Conservation (phyloP, 257 asterid genomes). For the Fraxinus anomala region DNA sequence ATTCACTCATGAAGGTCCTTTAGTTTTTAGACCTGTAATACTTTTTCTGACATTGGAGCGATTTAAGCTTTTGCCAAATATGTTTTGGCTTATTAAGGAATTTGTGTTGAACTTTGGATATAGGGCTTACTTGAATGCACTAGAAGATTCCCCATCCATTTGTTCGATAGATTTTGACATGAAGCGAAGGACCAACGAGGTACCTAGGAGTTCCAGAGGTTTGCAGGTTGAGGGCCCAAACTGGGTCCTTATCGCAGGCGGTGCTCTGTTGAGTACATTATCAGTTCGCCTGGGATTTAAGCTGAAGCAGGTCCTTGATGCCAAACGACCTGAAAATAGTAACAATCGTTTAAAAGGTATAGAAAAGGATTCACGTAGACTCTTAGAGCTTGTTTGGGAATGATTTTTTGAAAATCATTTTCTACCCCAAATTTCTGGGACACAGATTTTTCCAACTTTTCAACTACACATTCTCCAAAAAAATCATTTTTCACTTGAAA, state of each 20-base stretch:
- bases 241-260: slow-evolving; percentile 83
- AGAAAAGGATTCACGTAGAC: background rate
- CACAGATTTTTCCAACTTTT: too few species aligned
- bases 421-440: too few species aligned
- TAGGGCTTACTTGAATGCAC: slow-evolving; percentile 37
- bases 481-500: too few species aligned
- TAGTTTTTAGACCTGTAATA: background rate
- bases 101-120: background rate
- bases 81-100: background rate
- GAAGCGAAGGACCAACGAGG: slow-evolving; percentile 57
- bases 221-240: slow-evolving; percentile 66
- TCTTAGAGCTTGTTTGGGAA: background rate
- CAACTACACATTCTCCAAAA: too few species aligned
- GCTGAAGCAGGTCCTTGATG: slow-evolving; percentile 76
- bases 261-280: slow-evolving; percentile 74
- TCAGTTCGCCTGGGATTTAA: slow-evolving; percentile 81
- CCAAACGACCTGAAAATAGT: slow-evolving; percentile 47
- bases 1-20: background rate
- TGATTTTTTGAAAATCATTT: too few species aligned
- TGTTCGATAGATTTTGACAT: slow-evolving; percentile 37
- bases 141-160: slow-evolving; percentile 28
- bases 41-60: background rate
- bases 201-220: slow-evolving; percentile 49
- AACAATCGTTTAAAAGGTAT: slow-evolving; percentile 55
- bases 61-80: background rate